Conservation (phyloP, 345 rosid species). For the Litchi chinensis region DNA sequence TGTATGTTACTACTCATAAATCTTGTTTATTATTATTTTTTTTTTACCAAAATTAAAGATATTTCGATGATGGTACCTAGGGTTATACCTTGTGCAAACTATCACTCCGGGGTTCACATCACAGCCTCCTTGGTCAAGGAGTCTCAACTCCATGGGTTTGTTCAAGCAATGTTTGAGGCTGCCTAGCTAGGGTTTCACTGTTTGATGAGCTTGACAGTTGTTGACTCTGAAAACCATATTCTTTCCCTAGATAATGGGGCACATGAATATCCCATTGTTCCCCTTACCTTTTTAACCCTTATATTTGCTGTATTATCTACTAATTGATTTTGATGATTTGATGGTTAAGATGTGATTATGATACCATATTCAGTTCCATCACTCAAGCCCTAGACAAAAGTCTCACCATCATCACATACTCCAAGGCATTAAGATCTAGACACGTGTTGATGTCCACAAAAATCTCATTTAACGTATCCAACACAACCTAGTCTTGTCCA, state of each 20-base stretch:
- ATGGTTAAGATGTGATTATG: conserved; percentile 19
- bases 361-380: conserved; percentile 20
- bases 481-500: conserved; percentile 7
- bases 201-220: neutral
- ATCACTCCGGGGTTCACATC: neutral
- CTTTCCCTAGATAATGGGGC: neutral
- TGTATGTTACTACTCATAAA: too few species aligned
- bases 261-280: neutral
- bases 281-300: neutral
- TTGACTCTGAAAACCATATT: conserved; percentile 16
- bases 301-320: neutral
- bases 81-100: neutral
- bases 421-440: neutral
- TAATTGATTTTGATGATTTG: conserved; percentile 16
- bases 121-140: neutral
- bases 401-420: conserved; percentile 1
- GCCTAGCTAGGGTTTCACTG: neutral
- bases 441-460: neutral
- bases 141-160: neutral
- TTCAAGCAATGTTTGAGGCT: neutral
- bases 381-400: conserved; percentile 10
- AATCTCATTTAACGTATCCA: neutral
- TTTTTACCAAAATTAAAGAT: too few species aligned
- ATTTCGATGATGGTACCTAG: neutral
- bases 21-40: too few species aligned